phyloP scores from a whole-genome alignment of 1,139 yeast species.

The Taphrina deformans region DNA sequence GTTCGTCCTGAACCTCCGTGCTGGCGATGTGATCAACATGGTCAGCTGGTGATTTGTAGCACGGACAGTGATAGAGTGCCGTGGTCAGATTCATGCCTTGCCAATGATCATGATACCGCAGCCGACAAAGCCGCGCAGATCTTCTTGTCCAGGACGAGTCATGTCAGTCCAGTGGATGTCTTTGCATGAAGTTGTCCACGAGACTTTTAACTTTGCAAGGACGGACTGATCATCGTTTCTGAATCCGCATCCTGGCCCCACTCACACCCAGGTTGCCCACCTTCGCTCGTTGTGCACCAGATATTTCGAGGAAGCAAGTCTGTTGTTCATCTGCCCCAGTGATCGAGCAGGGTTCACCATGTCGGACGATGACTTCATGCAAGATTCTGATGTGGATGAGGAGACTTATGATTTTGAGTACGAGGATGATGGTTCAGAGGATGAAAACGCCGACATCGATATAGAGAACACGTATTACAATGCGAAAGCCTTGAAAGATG shows the following conservation, averaged over 20 bases:
- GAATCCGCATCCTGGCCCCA: neutral
- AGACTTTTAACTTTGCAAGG: too few relatives aligned
- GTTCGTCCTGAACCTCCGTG: neutral
- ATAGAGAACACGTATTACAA: conserved; percentile 60
- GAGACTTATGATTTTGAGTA: conserved; percentile 62
- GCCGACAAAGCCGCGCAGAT: too few relatives aligned
- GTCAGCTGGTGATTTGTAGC: conserved; percentile 23
- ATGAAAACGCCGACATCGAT: conserved; percentile 43
- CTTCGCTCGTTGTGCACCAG: neutral
- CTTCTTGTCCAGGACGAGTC: too few relatives aligned
- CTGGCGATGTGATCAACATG: neutral
- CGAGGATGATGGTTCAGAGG: conserved; percentile 56
- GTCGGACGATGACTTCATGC: conserved; percentile 33
- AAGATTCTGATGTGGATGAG: conserved; percentile 25
- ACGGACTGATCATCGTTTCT: too few relatives aligned
- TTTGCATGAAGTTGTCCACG: too few relatives aligned
- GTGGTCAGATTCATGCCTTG: neutral
- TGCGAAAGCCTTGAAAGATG: conserved; percentile 66
- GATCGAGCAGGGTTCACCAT: neutral
- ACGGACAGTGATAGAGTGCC: conserved; percentile 9
- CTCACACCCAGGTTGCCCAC: neutral
- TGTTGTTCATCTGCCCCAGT: too few relatives aligned
- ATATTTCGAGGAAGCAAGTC: too few relatives aligned
- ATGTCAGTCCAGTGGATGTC: too few relatives aligned
- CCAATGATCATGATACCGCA: neutral